These are phyloP conservation scores for Ganoderma lucidum DNA, from an alignment of 1,284 basidiomycete species.

Conservation along the genomic window DNA sequence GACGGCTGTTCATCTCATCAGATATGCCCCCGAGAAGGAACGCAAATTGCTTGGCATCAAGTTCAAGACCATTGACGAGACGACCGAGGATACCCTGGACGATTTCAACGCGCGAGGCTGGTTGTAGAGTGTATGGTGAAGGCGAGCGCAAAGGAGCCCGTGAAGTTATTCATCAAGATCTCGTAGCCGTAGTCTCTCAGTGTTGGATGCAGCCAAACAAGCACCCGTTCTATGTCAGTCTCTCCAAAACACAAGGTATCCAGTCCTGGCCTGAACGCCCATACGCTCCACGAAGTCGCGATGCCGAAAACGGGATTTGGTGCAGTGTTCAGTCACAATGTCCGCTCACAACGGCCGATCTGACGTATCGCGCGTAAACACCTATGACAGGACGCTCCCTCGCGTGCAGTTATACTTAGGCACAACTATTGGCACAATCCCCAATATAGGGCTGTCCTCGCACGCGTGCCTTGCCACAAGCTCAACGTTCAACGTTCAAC, in stretches of 20 bases:
- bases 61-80: slow-evolving; percentile 52
- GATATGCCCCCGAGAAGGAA: slow-evolving; percentile 47
- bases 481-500: no score
- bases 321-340: background rate
- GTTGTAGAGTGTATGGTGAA: background rate
- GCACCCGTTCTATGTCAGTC: background rate
- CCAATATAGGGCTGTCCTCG: background rate
- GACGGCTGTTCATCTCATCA: slow-evolving; percentile 40
- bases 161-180: background rate
- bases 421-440: background rate
- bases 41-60: slow-evolving; percentile 53
- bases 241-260: background rate
- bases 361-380: slow-evolving; percentile 7
- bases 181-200: background rate
- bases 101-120: slow-evolving; percentile 43
- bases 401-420: background rate
- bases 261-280: background rate
- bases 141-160: background rate
- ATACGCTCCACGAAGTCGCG: background rate
- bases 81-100: slow-evolving; percentile 48
- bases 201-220: background rate
- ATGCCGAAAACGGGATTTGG: background rate
- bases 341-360: slow-evolving; percentile 10
- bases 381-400: background rate
- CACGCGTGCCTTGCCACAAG: background rate